Base-by-base conservation (phyloP, 495 filamentous ascomycete species). In the Lasiosphaeris hirsuta region DNA sequence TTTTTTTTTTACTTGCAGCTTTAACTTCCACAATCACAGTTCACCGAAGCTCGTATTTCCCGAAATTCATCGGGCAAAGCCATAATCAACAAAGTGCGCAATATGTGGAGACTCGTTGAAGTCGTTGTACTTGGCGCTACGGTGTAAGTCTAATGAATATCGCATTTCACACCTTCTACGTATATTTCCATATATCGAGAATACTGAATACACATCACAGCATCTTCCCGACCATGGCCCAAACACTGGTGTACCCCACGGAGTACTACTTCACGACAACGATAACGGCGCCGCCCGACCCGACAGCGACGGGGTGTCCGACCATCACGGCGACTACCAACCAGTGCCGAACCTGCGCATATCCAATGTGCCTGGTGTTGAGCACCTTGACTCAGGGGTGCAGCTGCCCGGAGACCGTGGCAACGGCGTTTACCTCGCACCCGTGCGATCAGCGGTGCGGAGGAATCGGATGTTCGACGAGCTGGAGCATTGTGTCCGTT, bases 381-480 rank as follows among this genome's bases (percentile, higher is more conserved):
- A 54, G 36, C 38, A 60, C 61, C 1, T 14, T 57, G 35, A 57
- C 52, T 5, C 48, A 54, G 14, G 14, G 15, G n/a, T 63, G 61
- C 50, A 49, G 45, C 42, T 63, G 61, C 37, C 54, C 61, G 1
- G 40, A 46, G 10, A 5, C 11, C n/a, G 35, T 36, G 13, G 53
- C 43, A 3, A 60, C 61, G 14, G 18, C 45, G 0, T 57, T 33
- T 34, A 40, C 23, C 30, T 54, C 61, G 36, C 62, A 60, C 58
- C 56, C 61, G n/a, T 69, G 58, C 58, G 17, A 55, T n/a, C 53
- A 56, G 51, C 23, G 44, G 11, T 57, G 61, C 60, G 39, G 34
- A 52, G 54, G 59, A 45, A 60, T 63, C 30, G 59, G 66, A 50
- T 70, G 59, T 57, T 59, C 43, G 49, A 63, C 61, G 10, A 40